Evolutionary conservation across 441 rosid species (phyloP).

Genomic region (Adansonia rubrostipa): DNA sequence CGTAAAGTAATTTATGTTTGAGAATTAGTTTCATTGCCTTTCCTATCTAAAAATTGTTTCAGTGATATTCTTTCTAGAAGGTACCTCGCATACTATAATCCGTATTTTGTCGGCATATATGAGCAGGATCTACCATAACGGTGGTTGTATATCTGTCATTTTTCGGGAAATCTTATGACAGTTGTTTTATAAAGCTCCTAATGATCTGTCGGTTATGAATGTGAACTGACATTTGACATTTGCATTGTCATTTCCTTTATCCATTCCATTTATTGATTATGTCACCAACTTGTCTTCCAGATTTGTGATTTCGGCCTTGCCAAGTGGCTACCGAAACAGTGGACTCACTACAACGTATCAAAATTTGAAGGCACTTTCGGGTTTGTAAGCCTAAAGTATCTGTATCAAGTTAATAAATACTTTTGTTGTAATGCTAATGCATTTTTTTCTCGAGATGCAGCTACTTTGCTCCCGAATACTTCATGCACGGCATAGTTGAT

Average conservation of each 20-base stretch:
- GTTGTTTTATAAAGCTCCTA: not conserved
- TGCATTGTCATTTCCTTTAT: not conserved
- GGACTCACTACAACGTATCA: slow-evolving; percentile 82
- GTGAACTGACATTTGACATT: slow-evolving; percentile 4
- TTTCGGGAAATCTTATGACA: not conserved
- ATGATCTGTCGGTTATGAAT: not conserved
- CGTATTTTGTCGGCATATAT: not conserved
- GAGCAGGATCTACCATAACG: not conserved
- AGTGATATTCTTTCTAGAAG: not conserved
- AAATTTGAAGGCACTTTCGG: slow-evolving; percentile 98
- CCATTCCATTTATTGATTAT: slow-evolving; percentile 18
- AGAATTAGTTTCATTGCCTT: not conserved
- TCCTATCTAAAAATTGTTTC: not conserved
- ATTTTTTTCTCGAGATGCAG: slow-evolving; percentile 40
- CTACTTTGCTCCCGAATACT: slow-evolving; percentile 91
- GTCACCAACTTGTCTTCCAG: slow-evolving; percentile 38
- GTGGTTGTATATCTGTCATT: not conserved
- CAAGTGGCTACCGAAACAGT: slow-evolving; percentile 86
- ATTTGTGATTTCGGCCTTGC: slow-evolving; percentile 95
- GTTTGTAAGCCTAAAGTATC: slow-evolving; percentile 43
- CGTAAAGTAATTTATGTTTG: not conserved
- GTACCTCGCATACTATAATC: not conserved
- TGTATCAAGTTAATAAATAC: not conserved
- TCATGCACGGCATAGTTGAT: slow-evolving; percentile 89
- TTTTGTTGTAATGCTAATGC: not conserved